Conservation (phyloP, 345 rosid species). For the Populus alba region DNA sequence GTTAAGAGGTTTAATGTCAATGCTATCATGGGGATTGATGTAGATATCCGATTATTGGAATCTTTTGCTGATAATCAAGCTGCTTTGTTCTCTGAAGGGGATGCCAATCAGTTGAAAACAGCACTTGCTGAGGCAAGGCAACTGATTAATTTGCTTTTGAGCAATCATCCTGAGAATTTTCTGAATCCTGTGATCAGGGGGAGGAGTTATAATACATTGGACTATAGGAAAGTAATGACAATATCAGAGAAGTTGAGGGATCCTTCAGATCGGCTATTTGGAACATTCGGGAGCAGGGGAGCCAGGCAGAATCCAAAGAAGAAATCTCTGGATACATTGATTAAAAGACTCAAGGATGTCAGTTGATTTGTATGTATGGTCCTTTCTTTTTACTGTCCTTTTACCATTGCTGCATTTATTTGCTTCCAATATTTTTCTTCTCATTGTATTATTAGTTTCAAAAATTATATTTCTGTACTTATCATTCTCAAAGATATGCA, state of each 20-base stretch:
- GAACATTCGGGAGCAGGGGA: conserved; percentile 89
- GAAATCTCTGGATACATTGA: conserved; percentile 85
- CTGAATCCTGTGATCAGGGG: conserved; percentile 82
- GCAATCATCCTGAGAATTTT: conserved; percentile 88
- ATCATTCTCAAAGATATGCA: conserved; percentile 21
- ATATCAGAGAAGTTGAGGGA: conserved; percentile 89
- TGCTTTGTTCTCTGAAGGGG: conserved; percentile 67
- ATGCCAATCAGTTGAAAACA: conserved; percentile 69
- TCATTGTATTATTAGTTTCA: conserved; percentile 25
- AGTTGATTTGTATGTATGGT: conserved; percentile 52
- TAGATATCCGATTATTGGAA: conserved; percentile 77
- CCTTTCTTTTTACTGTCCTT: conserved; percentile 16
- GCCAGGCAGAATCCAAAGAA: conserved; percentile 81
- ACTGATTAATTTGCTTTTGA: conserved; percentile 73
- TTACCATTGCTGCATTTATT: conserved; percentile 20
- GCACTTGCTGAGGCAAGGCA: conserved; percentile 83
- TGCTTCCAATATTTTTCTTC: conserved; percentile 20
- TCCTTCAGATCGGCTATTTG: conserved; percentile 82
- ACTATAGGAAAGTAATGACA: conserved; percentile 69
- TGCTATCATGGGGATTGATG: conserved; percentile 79
- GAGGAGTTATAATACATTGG: conserved; percentile 77
- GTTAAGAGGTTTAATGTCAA: conserved; percentile 78
- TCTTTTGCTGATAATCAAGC: conserved; percentile 79
- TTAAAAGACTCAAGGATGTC: conserved; percentile 84
- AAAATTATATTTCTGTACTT: conserved; percentile 30